Base-by-base conservation (phyloP, 805 yeast species). In the Candida incommunis region DNA sequence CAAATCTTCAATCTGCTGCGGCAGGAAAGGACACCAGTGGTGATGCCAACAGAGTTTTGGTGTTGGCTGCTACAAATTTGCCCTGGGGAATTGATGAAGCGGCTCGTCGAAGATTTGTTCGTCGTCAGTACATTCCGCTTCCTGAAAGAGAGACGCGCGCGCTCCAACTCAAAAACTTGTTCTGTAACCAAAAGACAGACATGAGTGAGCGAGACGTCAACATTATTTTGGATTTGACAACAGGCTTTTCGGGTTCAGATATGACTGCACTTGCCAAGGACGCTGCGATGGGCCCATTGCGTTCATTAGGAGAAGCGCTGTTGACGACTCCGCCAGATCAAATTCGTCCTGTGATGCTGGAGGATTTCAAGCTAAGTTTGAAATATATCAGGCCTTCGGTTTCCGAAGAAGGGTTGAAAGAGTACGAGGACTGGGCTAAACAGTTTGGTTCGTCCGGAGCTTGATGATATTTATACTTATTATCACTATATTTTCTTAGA, bases 11-110 rank as follows among this genome's bases (percentile, higher is more conserved):
- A 40, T 79, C 83, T 43, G 94, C 96, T 0, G 83, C 95, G 45
- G 75, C 94, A 50, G 86, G 85, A 1, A 71, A 78, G 43, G 81
- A 77, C 42, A 59, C 66, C 4, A 64, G 69, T 13, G 70, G 68
- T 41, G 74, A 68, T 46, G 59, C 55, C 20, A 65, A 65, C 37
- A 69, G 96, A 45, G 97, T 90, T 2, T 67, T 92, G 31, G 94
- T 90, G 2, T 65, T 92, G 35, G 97, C 96, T 0, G 96, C 97
- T 1, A 90, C 97, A 0, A 92, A 90, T 60, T 61, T 90, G 49
- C 98, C 98, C 0, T 90, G 98, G 98, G 82, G 86, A 1, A 87
- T 56, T 49, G 98, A 90, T 62, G 97, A 92, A 57, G 96, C 96
- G 2, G 96, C 97, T 0, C 70, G 96, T 55, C 74, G 97, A 60